Evolutionary conservation across 2,329 filamentous ascomycete genomes (phyloP).

Genomic region (Ophiobolus disseminans): DNA sequence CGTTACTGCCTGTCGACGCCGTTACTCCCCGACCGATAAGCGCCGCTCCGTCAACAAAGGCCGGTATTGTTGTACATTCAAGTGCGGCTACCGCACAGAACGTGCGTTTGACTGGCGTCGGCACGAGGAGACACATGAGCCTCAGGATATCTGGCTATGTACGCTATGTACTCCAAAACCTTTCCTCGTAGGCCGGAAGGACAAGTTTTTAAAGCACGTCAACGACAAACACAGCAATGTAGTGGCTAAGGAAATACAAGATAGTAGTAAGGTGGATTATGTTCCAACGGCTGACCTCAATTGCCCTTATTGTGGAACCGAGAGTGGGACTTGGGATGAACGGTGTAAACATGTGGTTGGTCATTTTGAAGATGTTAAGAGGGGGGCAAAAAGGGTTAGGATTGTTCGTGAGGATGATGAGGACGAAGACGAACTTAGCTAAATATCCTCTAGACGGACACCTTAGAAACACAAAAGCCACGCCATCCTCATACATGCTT

Average conservation of each 20-base stretch:
- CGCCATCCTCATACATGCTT: too few species aligned
- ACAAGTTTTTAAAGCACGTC: slow-evolving; percentile 33
- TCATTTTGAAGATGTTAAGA: too few species aligned
- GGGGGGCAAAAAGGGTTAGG: too few species aligned
- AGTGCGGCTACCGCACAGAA: slow-evolving; percentile 34
- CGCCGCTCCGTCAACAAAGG: slow-evolving; percentile 31
- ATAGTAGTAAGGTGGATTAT: slow-evolving; percentile 25
- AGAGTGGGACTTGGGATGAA: too few species aligned
- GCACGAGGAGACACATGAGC: slow-evolving; percentile 38
- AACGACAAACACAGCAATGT: slow-evolving; percentile 19
- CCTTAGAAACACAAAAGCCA: too few species aligned
- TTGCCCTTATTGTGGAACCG: too few species aligned
- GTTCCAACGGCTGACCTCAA: slow-evolving; percentile 16
- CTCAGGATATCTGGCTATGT: slow-evolving; percentile 36
- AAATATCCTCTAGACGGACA: too few species aligned
- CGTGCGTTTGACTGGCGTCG: slow-evolving; percentile 37
- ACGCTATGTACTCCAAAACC: slow-evolving; percentile 18
- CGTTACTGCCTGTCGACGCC: slow-evolving; percentile 21
- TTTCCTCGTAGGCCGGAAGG: slow-evolving; percentile 31
- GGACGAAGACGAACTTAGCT: too few species aligned
- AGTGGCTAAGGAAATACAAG: slow-evolving; percentile 17
- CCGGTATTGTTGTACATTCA: slow-evolving; percentile 29
- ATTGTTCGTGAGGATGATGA: too few species aligned
- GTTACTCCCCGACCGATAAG: slow-evolving; percentile 25
- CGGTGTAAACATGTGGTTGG: too few species aligned